These are phyloP conservation scores for grape (Vitis vinifera) DNA, from an alignment of 164 flowering plant species.

Conservation along the genomic window ASM3070453v1 NC_081805.1:9376501-9377000, in stretches of 20 bases:
- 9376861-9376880: neutral
- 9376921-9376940: conserved; percentile 16
- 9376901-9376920: conserved; percentile 64
- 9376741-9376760: conserved; percentile 40
- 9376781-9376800: conserved; percentile 53
- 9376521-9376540: too few species aligned
- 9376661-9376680: too few species aligned
- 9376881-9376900: conserved; percentile 15
- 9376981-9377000: conserved; percentile 56
- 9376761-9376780: conserved; percentile 33
- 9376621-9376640: too few species aligned
- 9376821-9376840: conserved; percentile 46
- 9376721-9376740: conserved; percentile 7
- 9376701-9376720: neutral
- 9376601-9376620: too few species aligned
- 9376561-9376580: too few species aligned
- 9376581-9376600: too few species aligned
- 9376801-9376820: conserved; percentile 40
- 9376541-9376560: too few species aligned
- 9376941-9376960: conserved; percentile 70
- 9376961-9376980: conserved; percentile 73
- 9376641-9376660: too few species aligned
- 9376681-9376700: neutral
- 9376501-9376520: too few species aligned
- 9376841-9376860: conserved; percentile 41